Evolutionary conservation across 169 alveolate genomes (phyloP), one percentile per base, ranked within the genome.

Genomic region (Theileria equi): DNA sequence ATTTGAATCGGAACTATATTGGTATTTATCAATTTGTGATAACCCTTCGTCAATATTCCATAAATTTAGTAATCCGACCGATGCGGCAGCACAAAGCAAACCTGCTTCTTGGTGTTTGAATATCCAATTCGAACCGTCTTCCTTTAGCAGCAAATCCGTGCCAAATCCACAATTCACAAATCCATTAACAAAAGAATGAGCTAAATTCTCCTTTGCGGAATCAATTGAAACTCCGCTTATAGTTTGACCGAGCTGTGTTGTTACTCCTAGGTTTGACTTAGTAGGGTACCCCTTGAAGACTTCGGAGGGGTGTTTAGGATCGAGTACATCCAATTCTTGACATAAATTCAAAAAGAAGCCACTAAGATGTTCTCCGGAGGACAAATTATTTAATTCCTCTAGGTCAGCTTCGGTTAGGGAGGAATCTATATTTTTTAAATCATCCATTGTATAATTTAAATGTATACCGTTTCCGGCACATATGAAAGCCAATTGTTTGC

Each of bases 1-100:
- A 80, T 84, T 92, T n/a, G 85, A 89, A 84, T 97, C 98, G 16
- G 81, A 63, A 71, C 97, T 91, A 85, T 95, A 95, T 81, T 93
- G 98, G 82, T 92, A 95, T 77, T 94, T 96, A 78, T 91, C 89
- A 40, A 89, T 85, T 76, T 88, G 89, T 17, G 95, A 83, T 59
- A 94, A 89, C 32, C 99, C 99, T 89, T 95, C 98, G 64, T 97
- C 99, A 58, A 95, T 87, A 71, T 97, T 97, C 99, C 99, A 98
- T 64, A 97, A 88, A 69, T 91, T 81, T 38, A 98, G 66, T 72
- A 96, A 78, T 0, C 99, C 99, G 62, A 95, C 80, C 13, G 98
- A 93, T 7, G 98, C 98, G 31, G 97, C 93, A 4, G 98, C 98
- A 35, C 98, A 95, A 59, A 91, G 72, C 83, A 91, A 62, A 0